These are phyloP conservation scores for Heracleum sosnowskyi DNA, from an alignment of 129 eudicot genomes.

Conservation along the genomic window DNA sequence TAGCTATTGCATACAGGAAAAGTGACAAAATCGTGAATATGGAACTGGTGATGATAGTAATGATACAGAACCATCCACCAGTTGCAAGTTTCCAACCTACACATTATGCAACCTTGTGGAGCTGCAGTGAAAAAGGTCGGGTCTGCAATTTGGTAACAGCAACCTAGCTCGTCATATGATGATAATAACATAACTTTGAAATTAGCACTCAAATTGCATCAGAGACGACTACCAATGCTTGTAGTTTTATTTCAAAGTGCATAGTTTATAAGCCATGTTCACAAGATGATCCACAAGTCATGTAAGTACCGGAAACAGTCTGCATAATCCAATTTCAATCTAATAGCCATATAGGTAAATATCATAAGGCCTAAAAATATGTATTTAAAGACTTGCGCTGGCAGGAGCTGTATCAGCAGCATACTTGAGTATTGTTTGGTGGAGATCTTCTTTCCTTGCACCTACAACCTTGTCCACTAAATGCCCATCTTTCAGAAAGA, in stretches of 20 bases:
- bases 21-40: neutral
- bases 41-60: neutral
- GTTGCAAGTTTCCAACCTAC: neutral
- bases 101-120: neutral
- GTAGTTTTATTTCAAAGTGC: neutral
- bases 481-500: slow-evolving; percentile 8
- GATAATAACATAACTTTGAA: neutral
- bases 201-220: neutral
- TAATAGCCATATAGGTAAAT: neutral
- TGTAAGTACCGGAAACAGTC: neutral
- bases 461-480: slow-evolving; percentile 15
- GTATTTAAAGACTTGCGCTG: slow-evolving; percentile 4
- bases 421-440: neutral
- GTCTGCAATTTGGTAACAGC: neutral
- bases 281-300: neutral
- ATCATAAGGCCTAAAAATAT: neutral
- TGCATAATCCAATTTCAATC: neutral
- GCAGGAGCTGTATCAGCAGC: slow-evolving; percentile 5
- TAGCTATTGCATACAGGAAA: too few relatives aligned
- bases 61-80: neutral
- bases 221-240: neutral
- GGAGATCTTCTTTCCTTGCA: slow-evolving; percentile 12
- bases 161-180: neutral
- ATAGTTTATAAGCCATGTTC: neutral
- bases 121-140: neutral